A percentile compares a stretch with the other conserved stretches of the same genome.
Conservation (phyloP, 2,329 filamentous ascomycete genomes). For the Fusarium anthophilum region DNA sequence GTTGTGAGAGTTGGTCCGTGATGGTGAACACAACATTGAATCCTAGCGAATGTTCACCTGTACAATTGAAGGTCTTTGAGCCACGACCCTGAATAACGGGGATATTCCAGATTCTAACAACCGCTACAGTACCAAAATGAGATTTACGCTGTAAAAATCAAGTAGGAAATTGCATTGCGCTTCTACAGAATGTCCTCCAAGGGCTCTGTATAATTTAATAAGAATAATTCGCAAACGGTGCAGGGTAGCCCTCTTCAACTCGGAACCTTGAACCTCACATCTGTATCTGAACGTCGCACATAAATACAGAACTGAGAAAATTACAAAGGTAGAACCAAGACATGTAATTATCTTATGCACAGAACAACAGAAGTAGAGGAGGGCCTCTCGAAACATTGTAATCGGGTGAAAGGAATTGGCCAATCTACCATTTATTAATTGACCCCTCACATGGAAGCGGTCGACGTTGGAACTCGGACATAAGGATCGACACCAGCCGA, state of each 20-base stretch:
- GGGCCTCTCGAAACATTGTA: rapidly evolving
- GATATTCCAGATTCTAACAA: rapidly evolving
- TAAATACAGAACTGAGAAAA: not conserved
- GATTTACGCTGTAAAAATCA: rapidly evolving
- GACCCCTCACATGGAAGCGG: not conserved
- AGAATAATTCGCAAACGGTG: not conserved
- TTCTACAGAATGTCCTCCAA: too few relatives aligned
- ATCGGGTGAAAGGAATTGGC: not conserved
- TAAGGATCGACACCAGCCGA: not conserved
- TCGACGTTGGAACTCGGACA: not conserved
- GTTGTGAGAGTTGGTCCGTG: not conserved
- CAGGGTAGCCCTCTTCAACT: not conserved
- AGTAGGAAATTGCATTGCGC: rapidly evolving
- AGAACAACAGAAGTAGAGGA: not conserved
- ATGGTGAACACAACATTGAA: not conserved
- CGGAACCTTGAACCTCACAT: rapidly evolving
- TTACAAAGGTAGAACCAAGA: not conserved
- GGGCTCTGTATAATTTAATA: not conserved
- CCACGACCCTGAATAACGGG: rapidly evolving
- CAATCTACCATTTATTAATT: not conserved
- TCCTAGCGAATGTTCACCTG: rapidly evolving
- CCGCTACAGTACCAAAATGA: too few relatives aligned
- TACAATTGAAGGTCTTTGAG: rapidly evolving
- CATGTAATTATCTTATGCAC: rapidly evolving
- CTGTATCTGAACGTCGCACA: too few relatives aligned